Conservation (phyloP, 306 rosid species). For the Fagus sylvatica region DNA sequence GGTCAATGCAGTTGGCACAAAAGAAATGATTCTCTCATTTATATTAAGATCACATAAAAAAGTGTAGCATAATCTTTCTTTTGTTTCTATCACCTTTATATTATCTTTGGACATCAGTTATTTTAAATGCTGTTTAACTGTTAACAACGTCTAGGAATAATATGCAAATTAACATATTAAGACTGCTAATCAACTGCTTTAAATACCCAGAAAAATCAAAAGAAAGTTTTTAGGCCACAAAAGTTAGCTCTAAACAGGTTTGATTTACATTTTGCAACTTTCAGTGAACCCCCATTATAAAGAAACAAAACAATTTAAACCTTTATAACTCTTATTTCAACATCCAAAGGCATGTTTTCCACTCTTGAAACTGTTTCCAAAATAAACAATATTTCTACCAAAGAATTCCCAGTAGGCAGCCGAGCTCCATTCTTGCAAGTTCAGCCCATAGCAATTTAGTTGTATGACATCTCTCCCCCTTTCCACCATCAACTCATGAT, state of each 20-base stretch:
- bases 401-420: too few relatives aligned
- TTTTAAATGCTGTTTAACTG: not conserved
- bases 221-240: not conserved
- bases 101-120: not conserved
- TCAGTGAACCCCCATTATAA: too few relatives aligned
- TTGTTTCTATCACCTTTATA: not conserved
- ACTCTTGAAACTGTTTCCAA: too few relatives aligned
- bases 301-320: too few relatives aligned
- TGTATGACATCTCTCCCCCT: not conserved
- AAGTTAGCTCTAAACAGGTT: not conserved
- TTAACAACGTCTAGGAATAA: not conserved
- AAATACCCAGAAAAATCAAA: not conserved
- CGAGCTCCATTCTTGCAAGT: too few relatives aligned
- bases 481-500: not conserved
- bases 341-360: too few relatives aligned
- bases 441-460: not conserved
- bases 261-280: not conserved
- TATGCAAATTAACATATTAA: not conserved
- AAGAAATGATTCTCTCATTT: not conserved
- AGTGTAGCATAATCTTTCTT: not conserved
- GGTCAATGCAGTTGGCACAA: not conserved
- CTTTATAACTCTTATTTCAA: too few relatives aligned
- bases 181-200: not conserved
- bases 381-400: too few relatives aligned
- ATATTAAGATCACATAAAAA: not conserved